phyloP scores from a whole-genome alignment of 306 rosid species.

The Sicyos edulis region DNA sequence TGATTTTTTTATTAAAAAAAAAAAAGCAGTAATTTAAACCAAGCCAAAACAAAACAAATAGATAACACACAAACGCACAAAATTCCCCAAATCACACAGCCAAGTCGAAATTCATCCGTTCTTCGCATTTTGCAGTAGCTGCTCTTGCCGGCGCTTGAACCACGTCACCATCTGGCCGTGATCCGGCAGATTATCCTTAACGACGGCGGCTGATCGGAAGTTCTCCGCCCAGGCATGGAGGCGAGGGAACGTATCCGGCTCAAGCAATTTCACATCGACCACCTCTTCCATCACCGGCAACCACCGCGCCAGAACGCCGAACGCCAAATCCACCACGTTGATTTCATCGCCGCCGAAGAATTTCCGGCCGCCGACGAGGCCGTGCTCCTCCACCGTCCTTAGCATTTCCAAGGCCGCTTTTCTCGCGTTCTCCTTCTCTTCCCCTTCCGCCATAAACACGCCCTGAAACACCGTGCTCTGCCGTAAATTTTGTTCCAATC shows the following conservation, averaged over 20 bases:
- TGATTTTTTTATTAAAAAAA: too few species aligned
- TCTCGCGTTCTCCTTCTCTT: constrained; percentile 26
- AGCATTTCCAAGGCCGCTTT: constrained; percentile 15
- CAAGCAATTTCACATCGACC: constrained; percentile 27
- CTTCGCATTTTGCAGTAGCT: not conserved
- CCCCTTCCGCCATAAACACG: not conserved
- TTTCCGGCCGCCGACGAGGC: constrained; percentile 29
- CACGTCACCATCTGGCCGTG: constrained; percentile 10
- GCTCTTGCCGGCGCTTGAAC: not conserved
- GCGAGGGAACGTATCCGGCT: constrained; percentile 27
- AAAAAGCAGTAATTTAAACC: too few species aligned
- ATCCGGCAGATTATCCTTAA: constrained; percentile 37
- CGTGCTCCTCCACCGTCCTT: constrained; percentile 23
- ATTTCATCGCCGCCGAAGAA: constrained; percentile 34
- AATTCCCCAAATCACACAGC: too few species aligned
- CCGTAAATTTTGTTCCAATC: too few species aligned
- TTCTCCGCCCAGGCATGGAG: constrained; percentile 38
- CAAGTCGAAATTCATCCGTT: not conserved
- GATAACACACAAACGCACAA: too few species aligned
- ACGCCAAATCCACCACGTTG: constrained; percentile 28
- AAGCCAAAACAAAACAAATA: too few species aligned
- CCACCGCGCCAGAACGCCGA: constrained; percentile 23
- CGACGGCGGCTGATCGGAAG: constrained; percentile 36
- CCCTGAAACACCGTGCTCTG: too few species aligned
- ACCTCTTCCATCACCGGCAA: constrained; percentile 22